phyloP scores from a whole-genome alignment of 768 basidiomycete species.

The Mycena venus region DNA sequence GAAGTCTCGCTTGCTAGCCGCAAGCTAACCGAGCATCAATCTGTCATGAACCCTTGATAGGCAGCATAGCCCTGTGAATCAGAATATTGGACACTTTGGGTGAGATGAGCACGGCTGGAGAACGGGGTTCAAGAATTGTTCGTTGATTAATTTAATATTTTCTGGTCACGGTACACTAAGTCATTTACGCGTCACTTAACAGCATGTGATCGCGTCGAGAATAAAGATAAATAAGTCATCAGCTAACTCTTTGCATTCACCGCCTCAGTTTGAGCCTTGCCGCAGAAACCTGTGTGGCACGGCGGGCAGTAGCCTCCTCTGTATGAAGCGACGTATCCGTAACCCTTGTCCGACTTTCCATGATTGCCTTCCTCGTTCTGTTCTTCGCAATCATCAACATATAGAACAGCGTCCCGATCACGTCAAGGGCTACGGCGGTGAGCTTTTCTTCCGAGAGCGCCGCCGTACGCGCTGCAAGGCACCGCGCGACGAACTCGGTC shows the following conservation, averaged over 20 bases:
- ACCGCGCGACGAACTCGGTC: constrained; percentile 45
- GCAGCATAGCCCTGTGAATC: too few relatives aligned
- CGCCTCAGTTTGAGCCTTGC: neutral
- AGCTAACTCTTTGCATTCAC: neutral
- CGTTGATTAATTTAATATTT: too few relatives aligned
- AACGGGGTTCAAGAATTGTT: too few relatives aligned
- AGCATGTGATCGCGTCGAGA: too few relatives aligned
- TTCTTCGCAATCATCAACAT: constrained; percentile 48
- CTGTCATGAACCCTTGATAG: too few relatives aligned
- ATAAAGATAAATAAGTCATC: too few relatives aligned
- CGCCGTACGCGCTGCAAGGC: constrained; percentile 35
- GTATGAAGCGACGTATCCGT: neutral
- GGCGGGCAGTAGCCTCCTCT: neutral
- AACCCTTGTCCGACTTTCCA: constrained; percentile 40
- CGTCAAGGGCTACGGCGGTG: constrained; percentile 37
- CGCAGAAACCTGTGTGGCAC: neutral
- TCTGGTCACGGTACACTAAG: too few relatives aligned
- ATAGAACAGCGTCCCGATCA: constrained; percentile 43
- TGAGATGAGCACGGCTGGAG: too few relatives aligned
- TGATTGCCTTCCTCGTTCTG: constrained; percentile 43
- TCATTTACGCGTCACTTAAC: too few relatives aligned
- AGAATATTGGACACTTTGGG: too few relatives aligned
- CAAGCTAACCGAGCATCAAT: too few relatives aligned
- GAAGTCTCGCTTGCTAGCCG: too few relatives aligned
- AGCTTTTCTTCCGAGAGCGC: constrained; percentile 33